Evolutionary conservation across 805 yeast genomes (phyloP), one percentile per base, ranked within the genome.

Genomic region (Sungouiozyma ichnusensis): DNA sequence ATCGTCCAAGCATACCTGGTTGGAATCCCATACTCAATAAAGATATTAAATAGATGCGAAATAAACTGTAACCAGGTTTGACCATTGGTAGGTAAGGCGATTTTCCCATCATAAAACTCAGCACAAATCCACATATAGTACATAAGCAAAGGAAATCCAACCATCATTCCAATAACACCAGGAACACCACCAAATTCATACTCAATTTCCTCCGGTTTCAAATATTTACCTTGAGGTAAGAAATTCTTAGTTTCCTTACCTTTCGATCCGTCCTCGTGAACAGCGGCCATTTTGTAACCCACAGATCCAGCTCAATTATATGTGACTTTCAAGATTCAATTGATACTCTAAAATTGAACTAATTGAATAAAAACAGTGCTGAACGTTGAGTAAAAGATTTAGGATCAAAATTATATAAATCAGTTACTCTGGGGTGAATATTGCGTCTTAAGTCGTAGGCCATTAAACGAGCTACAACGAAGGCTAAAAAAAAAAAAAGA

Each of bases 91-190:
- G 96, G 96, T 62, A 71, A 65, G 18, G 95, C 86, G 20, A 85
- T 71, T 38, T 67, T 56, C 1, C 95, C 95, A 48, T 68, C 68
- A 64, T 86, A 85, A 62, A 81, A 87, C 47, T 76, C 74, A 40
- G 92, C 90, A 54, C 86, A 74, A 42, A 90, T 79, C 94, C 95
- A 90, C 92, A 92, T 82, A 66, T 92, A 92, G 72, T 81, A 85
- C 98, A 92, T 92, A 57, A 92, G 70, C 37, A 81, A 57, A 6
- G 98, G 98, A 67, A 92, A 92, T 3, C 95, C 94, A 36, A 76
- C 58, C 79, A 90, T 76, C 97, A 92, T 90, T 5, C 88, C 90
- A 16, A 80, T 44, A 38, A 86, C 95, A 44, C 98, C 98, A 5
- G 71, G 63, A 19, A 94, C 81, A 0, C 97, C 97, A 40, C 98